Conservation (phyloP, 108 stramenopile species). For the Nitzschia palea region DNA sequence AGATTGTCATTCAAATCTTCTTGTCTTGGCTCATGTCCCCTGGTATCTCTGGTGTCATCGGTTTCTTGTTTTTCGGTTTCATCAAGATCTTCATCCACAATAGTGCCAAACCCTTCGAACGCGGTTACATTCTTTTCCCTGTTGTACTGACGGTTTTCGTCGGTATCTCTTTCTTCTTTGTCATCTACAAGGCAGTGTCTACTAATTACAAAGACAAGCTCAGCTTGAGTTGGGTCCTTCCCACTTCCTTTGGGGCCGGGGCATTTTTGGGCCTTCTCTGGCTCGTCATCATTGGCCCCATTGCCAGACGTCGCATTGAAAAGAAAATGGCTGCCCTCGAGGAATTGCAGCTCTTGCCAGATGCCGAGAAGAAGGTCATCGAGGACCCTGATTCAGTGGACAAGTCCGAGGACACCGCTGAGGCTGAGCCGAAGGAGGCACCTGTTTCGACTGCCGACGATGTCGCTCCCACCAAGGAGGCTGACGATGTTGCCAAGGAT, state of each 20-base stretch:
- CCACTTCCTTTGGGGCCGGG: constrained; percentile 35
- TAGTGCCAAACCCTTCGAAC: constrained; percentile 35
- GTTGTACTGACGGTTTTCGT: constrained; percentile 45
- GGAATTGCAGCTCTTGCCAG: too few species aligned
- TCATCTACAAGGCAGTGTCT: constrained; percentile 45
- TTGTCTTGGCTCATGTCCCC: constrained; percentile 64
- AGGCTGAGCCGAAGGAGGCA: too few species aligned
- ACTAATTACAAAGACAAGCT: too few species aligned
- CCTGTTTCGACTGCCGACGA: too few species aligned
- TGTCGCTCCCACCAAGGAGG: not conserved
- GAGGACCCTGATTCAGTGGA: not conserved
- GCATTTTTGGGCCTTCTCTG: constrained; percentile 19
- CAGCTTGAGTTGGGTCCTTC: too few species aligned
- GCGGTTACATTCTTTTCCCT: constrained; percentile 50
- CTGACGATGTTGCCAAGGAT: not conserved
- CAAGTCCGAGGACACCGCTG: not conserved
- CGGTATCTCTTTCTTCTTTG: constrained; percentile 45
- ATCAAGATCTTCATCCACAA: constrained; percentile 27
- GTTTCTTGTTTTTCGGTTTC: constrained; percentile 38
- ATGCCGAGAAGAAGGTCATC: not conserved
- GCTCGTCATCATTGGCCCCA: constrained; percentile 34
- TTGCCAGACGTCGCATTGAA: constrained; percentile 27
- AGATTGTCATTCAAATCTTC: constrained; percentile 34
- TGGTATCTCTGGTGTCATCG: constrained; percentile 36
- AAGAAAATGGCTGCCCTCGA: not conserved